Conservation (phyloP, 2,329 filamentous ascomycete genomes). For the Aspergillus phoenicis region DNA sequence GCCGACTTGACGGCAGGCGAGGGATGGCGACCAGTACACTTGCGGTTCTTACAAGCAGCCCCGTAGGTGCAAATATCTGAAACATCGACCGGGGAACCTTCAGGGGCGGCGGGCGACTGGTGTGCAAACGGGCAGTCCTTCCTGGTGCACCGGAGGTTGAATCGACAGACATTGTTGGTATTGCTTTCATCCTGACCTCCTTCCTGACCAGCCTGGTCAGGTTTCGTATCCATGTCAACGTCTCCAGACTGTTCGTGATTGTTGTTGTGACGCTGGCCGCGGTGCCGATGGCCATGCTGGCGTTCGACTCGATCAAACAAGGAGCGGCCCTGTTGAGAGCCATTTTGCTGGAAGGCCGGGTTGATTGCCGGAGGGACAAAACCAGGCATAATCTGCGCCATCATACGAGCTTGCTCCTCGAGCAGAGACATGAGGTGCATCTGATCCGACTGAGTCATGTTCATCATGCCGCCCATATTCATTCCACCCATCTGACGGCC, state of each 20-base stretch:
- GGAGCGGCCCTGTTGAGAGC: constrained; percentile 57
- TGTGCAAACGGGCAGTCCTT: constrained; percentile 90
- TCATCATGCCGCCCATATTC: constrained; percentile 49
- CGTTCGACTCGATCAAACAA: constrained; percentile 71
- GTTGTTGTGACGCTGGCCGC: constrained; percentile 43
- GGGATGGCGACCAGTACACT: constrained; percentile 89
- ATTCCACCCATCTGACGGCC: constrained; percentile 52
- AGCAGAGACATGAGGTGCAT: constrained; percentile 75
- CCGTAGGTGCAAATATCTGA: constrained; percentile 81
- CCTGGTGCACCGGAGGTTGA: constrained; percentile 85
- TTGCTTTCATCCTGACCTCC: constrained; percentile 57
- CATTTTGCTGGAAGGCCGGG: constrained; percentile 55
- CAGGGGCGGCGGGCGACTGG: constrained; percentile 86
- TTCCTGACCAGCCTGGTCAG: constrained; percentile 33
- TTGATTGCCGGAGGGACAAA: constrained; percentile 57
- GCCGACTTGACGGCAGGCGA: constrained; percentile 79
- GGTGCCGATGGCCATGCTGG: constrained; percentile 52
- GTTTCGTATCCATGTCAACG: constrained; percentile 45
- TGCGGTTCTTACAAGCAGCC: constrained; percentile 91
- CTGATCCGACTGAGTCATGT: constrained; percentile 68
- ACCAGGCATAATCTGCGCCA: constrained; percentile 69
- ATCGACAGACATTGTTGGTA: constrained; percentile 76
- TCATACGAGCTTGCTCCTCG: constrained; percentile 85
- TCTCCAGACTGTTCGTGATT: constrained; percentile 28
- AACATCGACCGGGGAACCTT: constrained; percentile 75